phyloP scores from a whole-genome alignment of 192 early-diverging fungal species.

The Coemansia interrupta region DNA sequence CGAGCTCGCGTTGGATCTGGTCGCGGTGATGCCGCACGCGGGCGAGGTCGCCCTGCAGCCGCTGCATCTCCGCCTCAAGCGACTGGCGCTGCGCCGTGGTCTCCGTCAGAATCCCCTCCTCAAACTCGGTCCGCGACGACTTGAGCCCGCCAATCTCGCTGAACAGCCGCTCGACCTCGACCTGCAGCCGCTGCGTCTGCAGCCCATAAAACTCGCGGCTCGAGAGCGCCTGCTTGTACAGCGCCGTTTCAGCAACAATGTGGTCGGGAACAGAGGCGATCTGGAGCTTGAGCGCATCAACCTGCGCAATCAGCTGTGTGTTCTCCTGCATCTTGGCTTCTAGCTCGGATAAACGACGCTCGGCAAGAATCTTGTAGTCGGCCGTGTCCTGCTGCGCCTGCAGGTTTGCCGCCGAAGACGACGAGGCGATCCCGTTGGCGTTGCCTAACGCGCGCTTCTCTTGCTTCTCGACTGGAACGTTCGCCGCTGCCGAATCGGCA shows the following conservation, averaged over 20 bases:
- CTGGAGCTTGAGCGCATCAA: constrained; percentile 52
- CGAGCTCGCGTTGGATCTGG: constrained; percentile 49
- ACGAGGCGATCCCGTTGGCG: too few relatives aligned
- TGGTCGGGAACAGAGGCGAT: constrained; percentile 53
- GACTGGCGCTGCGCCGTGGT: constrained; percentile 42
- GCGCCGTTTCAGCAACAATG: constrained; percentile 50
- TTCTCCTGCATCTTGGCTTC: constrained; percentile 53
- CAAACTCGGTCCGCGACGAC: constrained; percentile 35
- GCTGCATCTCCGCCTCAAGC: constrained; percentile 54
- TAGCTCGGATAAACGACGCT: constrained; percentile 53
- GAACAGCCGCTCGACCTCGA: constrained; percentile 38
- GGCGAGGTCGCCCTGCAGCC: constrained; percentile 55
- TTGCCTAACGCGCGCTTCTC: too few relatives aligned
- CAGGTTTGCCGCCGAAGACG: constrained; percentile 17
- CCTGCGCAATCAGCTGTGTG: constrained; percentile 42
- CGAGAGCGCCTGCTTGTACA: constrained; percentile 51
- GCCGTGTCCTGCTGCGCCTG: constrained; percentile 44
- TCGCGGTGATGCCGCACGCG: constrained; percentile 58
- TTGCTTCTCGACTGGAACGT: too few relatives aligned
- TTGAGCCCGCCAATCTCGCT: constrained; percentile 46
- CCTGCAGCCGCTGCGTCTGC: constrained; percentile 49
- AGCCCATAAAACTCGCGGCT: constrained; percentile 52
- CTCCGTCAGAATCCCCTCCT: constrained; percentile 39
- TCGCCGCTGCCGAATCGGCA: background rate
- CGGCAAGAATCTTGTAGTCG: constrained; percentile 49